phyloP scores from a whole-genome alignment of 1,284 basidiomycete genomes.

The Phenoliferia sp. region DNA sequence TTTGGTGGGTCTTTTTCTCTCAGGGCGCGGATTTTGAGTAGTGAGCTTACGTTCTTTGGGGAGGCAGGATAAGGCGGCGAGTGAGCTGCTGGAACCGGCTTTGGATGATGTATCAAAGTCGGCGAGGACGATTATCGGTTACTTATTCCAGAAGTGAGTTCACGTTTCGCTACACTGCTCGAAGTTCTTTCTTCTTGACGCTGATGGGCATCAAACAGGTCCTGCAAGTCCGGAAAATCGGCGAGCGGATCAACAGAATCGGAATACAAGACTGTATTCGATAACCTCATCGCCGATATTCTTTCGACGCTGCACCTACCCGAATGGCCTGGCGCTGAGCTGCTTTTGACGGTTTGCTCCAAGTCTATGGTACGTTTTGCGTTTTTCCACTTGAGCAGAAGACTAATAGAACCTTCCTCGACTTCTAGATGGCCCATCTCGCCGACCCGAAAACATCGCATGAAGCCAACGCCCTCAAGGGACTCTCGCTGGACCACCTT shows the following conservation, averaged over 20 bases:
- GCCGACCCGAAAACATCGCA: slow-evolving; percentile 70
- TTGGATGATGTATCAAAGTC: slow-evolving; percentile 71
- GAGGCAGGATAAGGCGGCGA: background rate
- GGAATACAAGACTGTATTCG: slow-evolving; percentile 84
- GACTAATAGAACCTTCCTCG: background rate
- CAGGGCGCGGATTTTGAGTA: background rate
- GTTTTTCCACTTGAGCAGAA: slow-evolving; percentile 14
- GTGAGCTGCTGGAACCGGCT: slow-evolving; percentile 8
- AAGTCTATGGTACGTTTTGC: slow-evolving; percentile 66
- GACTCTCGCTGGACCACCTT: slow-evolving; percentile 84
- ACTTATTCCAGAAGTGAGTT: slow-evolving; percentile 68
- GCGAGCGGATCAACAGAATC: slow-evolving; percentile 62
- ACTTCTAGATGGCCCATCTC: slow-evolving; percentile 60
- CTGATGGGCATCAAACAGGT: slow-evolving; percentile 45
- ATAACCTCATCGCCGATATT: slow-evolving; percentile 81
- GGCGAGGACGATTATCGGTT: slow-evolving; percentile 74
- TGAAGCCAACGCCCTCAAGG: slow-evolving; percentile 76
- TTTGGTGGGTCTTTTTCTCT: background rate
- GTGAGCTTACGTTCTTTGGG: background rate
- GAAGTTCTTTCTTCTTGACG: background rate
- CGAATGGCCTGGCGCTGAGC: slow-evolving; percentile 89
- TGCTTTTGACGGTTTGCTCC: slow-evolving; percentile 70
- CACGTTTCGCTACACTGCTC: background rate
- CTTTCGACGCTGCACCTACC: slow-evolving; percentile 86
- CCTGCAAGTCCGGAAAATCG: slow-evolving; percentile 77